Evolutionary conservation across 2,329 filamentous ascomycete species (phyloP).

Genomic region (Sodiomyces alkalinus): DNA sequence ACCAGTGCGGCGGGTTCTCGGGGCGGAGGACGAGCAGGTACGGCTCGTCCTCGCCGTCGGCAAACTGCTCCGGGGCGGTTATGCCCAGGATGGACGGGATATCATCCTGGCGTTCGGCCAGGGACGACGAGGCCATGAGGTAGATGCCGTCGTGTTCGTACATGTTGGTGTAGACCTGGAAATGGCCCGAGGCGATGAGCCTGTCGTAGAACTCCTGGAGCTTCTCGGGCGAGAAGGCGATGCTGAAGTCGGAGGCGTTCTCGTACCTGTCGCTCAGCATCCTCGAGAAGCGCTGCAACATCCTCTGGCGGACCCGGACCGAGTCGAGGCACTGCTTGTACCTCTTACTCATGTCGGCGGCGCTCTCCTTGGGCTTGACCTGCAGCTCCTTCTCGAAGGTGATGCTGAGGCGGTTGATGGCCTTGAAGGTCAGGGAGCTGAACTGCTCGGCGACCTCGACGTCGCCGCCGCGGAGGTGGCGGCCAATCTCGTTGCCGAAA

Average conservation of each 20-base stretch:
- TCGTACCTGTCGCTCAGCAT: slow-evolving; percentile 89
- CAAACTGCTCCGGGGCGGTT: slow-evolving; percentile 35
- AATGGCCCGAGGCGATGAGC: slow-evolving; percentile 69
- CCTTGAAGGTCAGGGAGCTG: slow-evolving; percentile 84
- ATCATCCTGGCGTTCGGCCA: slow-evolving; percentile 62
- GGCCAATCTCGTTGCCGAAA: slow-evolving; percentile 86
- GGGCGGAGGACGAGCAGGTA: slow-evolving; percentile 79
- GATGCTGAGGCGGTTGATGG: slow-evolving; percentile 69
- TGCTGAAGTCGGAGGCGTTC: slow-evolving; percentile 89
- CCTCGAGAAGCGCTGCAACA: slow-evolving; percentile 87
- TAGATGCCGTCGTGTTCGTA: slow-evolving; percentile 64
- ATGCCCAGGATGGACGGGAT: slow-evolving; percentile 76
- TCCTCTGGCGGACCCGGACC: slow-evolving; percentile 86
- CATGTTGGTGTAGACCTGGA: slow-evolving; percentile 61
- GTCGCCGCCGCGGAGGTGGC: slow-evolving; percentile 82
- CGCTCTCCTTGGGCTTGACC: slow-evolving; percentile 67
- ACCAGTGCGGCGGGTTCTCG: slow-evolving; percentile 67
- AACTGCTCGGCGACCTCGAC: slow-evolving; percentile 98
- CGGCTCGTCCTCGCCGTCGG: slow-evolving; percentile 62
- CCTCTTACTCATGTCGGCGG: slow-evolving; percentile 83
- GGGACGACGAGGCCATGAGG: slow-evolving; percentile 68
- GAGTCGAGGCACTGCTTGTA: slow-evolving; percentile 95
- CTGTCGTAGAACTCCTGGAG: slow-evolving; percentile 68
- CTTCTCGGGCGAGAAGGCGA: slow-evolving; percentile 52
- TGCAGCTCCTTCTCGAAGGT: slow-evolving; percentile 90